Conservation (phyloP, 805 yeast species). For the Peterozyma toletana region DNA sequence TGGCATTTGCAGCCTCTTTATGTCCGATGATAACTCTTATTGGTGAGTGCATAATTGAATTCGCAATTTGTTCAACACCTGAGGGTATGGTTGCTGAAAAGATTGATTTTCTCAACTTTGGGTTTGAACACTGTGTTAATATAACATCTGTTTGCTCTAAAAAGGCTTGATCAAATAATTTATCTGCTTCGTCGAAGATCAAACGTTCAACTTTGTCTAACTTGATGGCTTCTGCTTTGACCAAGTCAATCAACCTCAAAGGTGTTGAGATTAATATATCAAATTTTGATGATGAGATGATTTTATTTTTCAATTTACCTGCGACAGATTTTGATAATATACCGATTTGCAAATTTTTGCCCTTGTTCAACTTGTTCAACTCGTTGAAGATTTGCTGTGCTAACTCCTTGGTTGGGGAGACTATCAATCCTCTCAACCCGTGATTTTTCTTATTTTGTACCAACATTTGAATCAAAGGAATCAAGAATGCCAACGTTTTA, state of each 20-base stretch:
- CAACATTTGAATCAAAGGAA: slow-evolving; percentile 65
- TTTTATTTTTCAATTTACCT: slow-evolving; percentile 55
- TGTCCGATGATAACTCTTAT: slow-evolving; percentile 85
- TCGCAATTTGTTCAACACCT: slow-evolving; percentile 82
- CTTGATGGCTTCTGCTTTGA: slow-evolving; percentile 49
- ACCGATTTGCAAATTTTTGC: slow-evolving; percentile 51
- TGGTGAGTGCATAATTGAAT: slow-evolving; percentile 77
- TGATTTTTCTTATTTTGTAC: slow-evolving; percentile 23
- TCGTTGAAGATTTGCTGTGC: slow-evolving; percentile 80
- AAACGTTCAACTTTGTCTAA: slow-evolving; percentile 64
- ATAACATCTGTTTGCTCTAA: slow-evolving; percentile 88
- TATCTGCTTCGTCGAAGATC: slow-evolving; percentile 94
- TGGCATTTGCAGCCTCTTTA: slow-evolving; percentile 84
- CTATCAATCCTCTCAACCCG: slow-evolving; percentile 68
- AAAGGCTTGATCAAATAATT: slow-evolving; percentile 79
- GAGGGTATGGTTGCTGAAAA: slow-evolving; percentile 96
- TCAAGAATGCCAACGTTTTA: slow-evolving; percentile 83
- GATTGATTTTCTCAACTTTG: slow-evolving; percentile 60
- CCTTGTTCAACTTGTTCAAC: slow-evolving; percentile 49
- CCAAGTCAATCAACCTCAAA: slow-evolving; percentile 72
- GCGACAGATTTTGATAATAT: slow-evolving; percentile 68
- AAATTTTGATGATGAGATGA: slow-evolving; percentile 52
- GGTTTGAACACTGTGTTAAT: slow-evolving; percentile 47
- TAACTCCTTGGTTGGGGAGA: slow-evolving; percentile 93
- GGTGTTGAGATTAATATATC: slow-evolving; percentile 89